These are phyloP conservation scores for Mycena haematopus DNA, from an alignment of 768 basidiomycete species.

Conservation along the genomic window DNA sequence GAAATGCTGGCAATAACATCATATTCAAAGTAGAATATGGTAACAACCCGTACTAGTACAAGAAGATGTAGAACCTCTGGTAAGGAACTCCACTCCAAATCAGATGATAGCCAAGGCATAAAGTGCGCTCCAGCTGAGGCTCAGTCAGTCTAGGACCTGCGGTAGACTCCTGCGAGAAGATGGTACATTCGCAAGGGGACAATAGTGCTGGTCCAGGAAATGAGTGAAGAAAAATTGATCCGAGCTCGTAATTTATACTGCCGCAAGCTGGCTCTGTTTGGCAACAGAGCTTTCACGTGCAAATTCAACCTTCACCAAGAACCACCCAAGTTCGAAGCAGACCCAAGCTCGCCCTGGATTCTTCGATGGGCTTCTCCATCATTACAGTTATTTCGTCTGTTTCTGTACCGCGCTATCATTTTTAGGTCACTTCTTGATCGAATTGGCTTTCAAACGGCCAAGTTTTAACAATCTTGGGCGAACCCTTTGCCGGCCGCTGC, in stretches of 20 bases:
- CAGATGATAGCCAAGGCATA: conserved; percentile 31
- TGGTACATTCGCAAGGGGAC: conserved; percentile 41
- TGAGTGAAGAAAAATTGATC: conserved; percentile 35
- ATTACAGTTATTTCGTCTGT: no score
- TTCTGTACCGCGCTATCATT: no score
- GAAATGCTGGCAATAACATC: no score
- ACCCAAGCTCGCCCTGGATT: no score
- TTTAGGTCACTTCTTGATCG: no score
- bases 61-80: conserved; percentile 41
- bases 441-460: no score
- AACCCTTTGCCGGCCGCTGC: no score
- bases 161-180: conserved; percentile 45
- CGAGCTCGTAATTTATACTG: not conserved
- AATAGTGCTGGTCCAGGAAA: conserved; percentile 41
- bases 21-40: not conserved
- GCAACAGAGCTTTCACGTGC: not conserved
- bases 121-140: conserved; percentile 45
- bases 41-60: no score
- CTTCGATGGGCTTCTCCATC: no score
- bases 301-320: not conserved
- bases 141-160: conserved; percentile 36
- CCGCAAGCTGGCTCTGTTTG: not conserved
- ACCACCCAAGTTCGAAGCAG: no score
- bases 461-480: no score
- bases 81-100: conserved; percentile 44